phyloP scores from a whole-genome alignment of 1,284 basidiomycete species.

The Sporisorium exsertum region DNA sequence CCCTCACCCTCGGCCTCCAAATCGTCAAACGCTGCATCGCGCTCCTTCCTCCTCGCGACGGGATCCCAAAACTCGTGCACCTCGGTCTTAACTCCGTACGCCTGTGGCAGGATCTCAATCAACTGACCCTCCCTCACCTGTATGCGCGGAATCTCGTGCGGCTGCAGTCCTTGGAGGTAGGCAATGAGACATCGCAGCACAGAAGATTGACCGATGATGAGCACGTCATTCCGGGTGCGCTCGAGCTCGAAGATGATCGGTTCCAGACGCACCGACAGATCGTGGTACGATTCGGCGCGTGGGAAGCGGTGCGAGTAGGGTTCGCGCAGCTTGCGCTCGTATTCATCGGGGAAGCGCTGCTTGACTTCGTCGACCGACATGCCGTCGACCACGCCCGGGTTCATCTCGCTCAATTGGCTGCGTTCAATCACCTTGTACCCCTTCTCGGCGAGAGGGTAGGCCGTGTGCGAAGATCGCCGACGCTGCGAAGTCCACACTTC shows the following conservation, averaged over 20 bases:
- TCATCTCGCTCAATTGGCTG: constrained; percentile 95
- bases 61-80: constrained; percentile 66
- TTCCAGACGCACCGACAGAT: constrained; percentile 76
- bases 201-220: constrained; percentile 81
- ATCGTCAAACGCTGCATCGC: constrained; percentile 58
- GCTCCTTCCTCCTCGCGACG: constrained; percentile 53
- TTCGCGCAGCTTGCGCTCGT: constrained; percentile 89
- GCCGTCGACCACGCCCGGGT: constrained; percentile 85
- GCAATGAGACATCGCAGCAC: constrained; percentile 90
- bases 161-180: constrained; percentile 83
- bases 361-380: constrained; percentile 89
- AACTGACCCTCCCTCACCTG: constrained; percentile 75
- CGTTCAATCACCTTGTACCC: constrained; percentile 84
- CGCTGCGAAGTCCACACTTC: constrained; percentile 98
- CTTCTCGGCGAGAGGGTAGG: constrained; percentile 86
- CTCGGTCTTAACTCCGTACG: constrained; percentile 66
- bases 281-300: constrained; percentile 80
- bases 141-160: constrained; percentile 94
- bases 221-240: constrained; percentile 79
- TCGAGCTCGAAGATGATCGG: constrained; percentile 86
- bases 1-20: constrained; percentile 28
- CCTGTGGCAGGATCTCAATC: constrained; percentile 65
- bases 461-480: constrained; percentile 90
- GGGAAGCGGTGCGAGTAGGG: constrained; percentile 85
- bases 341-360: constrained; percentile 91